These are phyloP conservation scores for Isochrysis galbana DNA, from an alignment of 78 protist species.

Conservation along the genomic window DNA sequence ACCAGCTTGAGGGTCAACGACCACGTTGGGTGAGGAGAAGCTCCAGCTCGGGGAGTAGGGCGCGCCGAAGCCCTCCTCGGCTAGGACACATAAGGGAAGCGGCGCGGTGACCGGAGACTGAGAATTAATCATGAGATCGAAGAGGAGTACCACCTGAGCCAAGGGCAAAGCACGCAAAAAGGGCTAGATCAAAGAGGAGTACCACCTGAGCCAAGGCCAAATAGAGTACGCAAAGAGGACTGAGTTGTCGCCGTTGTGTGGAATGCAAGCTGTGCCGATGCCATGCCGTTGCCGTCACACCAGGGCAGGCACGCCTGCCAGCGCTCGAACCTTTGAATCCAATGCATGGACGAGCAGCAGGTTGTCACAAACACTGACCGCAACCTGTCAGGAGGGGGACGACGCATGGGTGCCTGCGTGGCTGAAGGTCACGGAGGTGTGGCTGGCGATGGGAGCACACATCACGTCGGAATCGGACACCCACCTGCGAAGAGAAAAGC, in stretches of 20 bases:
- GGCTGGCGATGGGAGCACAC: background rate
- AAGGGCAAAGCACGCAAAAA: background rate
- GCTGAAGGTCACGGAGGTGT: background rate
- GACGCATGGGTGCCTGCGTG: background rate
- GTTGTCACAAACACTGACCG: background rate
- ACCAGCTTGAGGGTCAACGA: background rate
- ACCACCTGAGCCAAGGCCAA: background rate
- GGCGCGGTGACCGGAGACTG: background rate
- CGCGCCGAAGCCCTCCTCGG: background rate
- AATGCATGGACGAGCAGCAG: slow-evolving; percentile 10
- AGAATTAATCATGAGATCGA: background rate
- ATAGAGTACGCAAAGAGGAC: background rate
- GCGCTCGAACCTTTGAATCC: background rate
- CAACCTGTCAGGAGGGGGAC: background rate
- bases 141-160: background rate
- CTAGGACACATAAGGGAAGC: background rate
- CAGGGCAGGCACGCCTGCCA: background rate
- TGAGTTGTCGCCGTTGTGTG: too few relatives aligned
- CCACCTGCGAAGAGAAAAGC: background rate
- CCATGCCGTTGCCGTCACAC: too few relatives aligned
- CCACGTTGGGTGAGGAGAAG: background rate
- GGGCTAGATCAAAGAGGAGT: background rate
- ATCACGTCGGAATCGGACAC: too few relatives aligned
- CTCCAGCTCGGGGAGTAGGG: background rate
- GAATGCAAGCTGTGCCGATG: too few relatives aligned